These are phyloP conservation scores for Cucurbita pepo DNA, from an alignment of 306 rosid species.

Conservation along the genomic window DNA sequence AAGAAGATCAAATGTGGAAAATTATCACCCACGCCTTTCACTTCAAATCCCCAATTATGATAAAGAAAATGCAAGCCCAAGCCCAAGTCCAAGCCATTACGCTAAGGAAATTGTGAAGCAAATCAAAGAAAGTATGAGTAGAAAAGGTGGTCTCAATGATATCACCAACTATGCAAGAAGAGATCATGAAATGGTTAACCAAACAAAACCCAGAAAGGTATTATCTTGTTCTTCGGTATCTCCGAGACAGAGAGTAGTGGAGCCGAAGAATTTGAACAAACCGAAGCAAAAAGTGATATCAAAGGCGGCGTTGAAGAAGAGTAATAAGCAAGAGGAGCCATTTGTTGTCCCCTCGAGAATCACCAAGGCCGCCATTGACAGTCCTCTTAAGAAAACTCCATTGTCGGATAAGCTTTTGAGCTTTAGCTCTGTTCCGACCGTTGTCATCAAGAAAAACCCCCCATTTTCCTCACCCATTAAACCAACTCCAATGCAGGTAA, in stretches of 20 bases:
- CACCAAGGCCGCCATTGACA: slow-evolving; percentile 12
- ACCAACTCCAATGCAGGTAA: slow-evolving; percentile 28
- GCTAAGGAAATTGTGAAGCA: slow-evolving; percentile 74
- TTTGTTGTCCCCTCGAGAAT: slow-evolving; percentile 42
- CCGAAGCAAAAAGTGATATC: slow-evolving; percentile 14
- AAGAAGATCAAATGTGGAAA: slow-evolving; percentile 65
- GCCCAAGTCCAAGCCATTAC: slow-evolving; percentile 24
- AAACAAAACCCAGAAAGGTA: not conserved
- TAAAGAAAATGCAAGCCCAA: slow-evolving; percentile 26
- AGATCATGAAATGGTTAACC: not conserved
- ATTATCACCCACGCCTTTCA: slow-evolving; percentile 48
- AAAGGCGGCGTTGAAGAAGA: slow-evolving; percentile 26
- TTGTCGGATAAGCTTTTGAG: slow-evolving; percentile 35
- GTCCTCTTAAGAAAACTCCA: slow-evolving; percentile 28
- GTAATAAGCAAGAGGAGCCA: slow-evolving; percentile 51
- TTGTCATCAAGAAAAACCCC: slow-evolving; percentile 26
- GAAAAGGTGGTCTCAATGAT: slow-evolving; percentile 50
- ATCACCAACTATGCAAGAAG: slow-evolving; percentile 44
- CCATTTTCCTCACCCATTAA: slow-evolving; percentile 15
- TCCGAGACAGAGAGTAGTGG: slow-evolving; percentile 33
- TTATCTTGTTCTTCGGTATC: not conserved
- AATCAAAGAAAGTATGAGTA: slow-evolving; percentile 43
- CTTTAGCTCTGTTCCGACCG: slow-evolving; percentile 27
- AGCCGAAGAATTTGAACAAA: slow-evolving; percentile 19
- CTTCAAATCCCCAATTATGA: slow-evolving; percentile 66